Conservation (phyloP, 345 rosid species). For the Durio zibethinus region DNA sequence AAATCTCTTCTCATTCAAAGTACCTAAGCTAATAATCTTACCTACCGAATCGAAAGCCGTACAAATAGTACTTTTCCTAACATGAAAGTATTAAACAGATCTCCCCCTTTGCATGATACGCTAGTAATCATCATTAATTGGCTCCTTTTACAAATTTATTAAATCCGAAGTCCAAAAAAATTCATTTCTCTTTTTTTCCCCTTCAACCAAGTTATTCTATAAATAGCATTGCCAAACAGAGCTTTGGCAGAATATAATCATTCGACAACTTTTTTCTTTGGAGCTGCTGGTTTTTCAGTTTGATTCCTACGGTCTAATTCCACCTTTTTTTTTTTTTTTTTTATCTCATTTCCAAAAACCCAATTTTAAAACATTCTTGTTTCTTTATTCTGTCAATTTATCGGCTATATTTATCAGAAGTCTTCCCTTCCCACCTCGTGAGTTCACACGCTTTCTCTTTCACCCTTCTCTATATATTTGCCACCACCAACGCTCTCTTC, state of each 20-base stretch:
- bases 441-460: conserved; percentile 11
- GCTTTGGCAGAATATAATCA: neutral
- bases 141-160: neutral
- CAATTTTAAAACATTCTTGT: neutral
- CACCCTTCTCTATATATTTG: neutral
- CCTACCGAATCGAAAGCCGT: neutral
- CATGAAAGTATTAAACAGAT: neutral
- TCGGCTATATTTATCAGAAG: neutral
- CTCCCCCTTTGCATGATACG: too few relatives aligned
- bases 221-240: neutral
- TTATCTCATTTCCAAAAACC: neutral
- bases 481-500: neutral
- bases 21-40: too few relatives aligned
- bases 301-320: neutral
- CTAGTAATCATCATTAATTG: neutral
- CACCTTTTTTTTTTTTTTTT: too few relatives aligned
- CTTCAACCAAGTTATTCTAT: neutral
- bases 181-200: neutral
- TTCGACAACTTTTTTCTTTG: neutral
- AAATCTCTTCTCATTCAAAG: too few relatives aligned
- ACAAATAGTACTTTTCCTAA: neutral
- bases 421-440: neutral
- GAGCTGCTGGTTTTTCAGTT: neutral
- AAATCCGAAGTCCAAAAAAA: neutral
- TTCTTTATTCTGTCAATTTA: too few relatives aligned